These are phyloP conservation scores for Termitomyces sp. DNA, from an alignment of 768 basidiomycete genomes.

Conservation along the genomic window DNA sequence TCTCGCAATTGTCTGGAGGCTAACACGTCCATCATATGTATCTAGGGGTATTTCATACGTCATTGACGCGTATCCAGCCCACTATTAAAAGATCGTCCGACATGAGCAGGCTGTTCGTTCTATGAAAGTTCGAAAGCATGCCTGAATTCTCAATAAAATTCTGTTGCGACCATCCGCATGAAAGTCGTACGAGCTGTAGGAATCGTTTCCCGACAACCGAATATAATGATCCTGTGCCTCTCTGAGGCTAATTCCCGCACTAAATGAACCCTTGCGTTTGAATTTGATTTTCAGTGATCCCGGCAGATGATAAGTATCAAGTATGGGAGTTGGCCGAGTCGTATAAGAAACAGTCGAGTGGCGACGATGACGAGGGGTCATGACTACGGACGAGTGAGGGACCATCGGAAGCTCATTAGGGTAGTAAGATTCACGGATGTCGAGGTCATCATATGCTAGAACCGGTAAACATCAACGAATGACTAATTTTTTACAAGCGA, in stretches of 20 bases:
- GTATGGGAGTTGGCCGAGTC: conserved; percentile 26
- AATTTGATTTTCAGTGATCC: conserved; percentile 61
- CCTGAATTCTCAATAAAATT: conserved; percentile 61
- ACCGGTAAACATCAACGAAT: not conserved
- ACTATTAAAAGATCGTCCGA: conserved; percentile 34
- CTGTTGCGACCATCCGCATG: conserved; percentile 58
- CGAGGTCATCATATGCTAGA: conserved; percentile 55
- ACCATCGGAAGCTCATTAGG: conserved; percentile 35
- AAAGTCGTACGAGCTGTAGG: conserved; percentile 61
- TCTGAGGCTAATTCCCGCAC: conserved; percentile 60
- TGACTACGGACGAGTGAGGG: conserved; percentile 22
- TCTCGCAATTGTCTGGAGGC: conserved; percentile 63
- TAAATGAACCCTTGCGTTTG: conserved; percentile 67
- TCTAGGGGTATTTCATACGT: conserved; percentile 76
- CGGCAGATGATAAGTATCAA: conserved; percentile 46
- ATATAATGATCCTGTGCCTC: conserved; percentile 62
- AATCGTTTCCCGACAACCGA: conserved; percentile 56
- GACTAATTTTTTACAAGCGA: not conserved
- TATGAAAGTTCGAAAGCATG: conserved; percentile 25
- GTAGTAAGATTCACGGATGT: conserved; percentile 49
- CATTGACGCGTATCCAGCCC: conserved; percentile 66
- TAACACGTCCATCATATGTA: conserved; percentile 60
- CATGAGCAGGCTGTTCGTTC: not conserved
- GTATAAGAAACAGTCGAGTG: conserved; percentile 51
- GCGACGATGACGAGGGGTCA: conserved; percentile 39